Percentiles rank a stretch among this genome's conserved stretches.
Conservation (phyloP, 23 red algal species). For the Chondrus crispus region DNA sequence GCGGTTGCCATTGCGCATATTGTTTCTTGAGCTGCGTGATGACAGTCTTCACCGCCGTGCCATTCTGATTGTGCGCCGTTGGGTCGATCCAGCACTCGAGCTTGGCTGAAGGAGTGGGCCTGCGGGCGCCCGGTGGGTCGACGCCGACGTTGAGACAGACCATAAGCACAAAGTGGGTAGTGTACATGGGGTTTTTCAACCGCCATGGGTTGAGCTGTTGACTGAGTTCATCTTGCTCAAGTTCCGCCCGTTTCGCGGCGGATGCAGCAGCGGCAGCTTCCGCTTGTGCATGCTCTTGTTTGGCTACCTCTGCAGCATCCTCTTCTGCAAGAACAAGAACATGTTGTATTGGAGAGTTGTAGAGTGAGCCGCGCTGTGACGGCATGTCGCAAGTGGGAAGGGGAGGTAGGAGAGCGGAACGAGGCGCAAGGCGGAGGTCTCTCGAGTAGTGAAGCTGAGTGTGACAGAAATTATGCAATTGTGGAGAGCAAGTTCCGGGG, state of each 20-base stretch:
- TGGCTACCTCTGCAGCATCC: not conserved
- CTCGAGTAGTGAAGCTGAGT: no score
- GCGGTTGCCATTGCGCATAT: conserved; percentile 73
- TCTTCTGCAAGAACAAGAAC: not conserved
- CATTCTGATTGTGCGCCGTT: conserved; percentile 53
- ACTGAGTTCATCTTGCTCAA: not conserved
- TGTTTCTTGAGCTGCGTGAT: conserved; percentile 29
- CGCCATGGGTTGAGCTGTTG: conserved; percentile 67
- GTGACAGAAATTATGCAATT: no score
- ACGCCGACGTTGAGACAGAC: conserved; percentile 97
- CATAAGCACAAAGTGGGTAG: conserved; percentile 73
- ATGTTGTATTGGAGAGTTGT: not conserved
- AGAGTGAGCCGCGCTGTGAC: not conserved
- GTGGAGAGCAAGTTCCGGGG: no score
- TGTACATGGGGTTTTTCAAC: conserved; percentile 83
- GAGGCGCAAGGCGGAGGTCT: no score
- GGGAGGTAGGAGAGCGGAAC: no score
- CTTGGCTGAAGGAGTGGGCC: conserved; percentile 80
- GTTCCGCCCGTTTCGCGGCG: not conserved
- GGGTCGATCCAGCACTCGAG: conserved; percentile 96
- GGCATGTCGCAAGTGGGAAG: not conserved
- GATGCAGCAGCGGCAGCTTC: not conserved
- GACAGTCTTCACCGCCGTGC: conserved; percentile 50
- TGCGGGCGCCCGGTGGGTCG: conserved; percentile 85
- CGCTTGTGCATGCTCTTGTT: not conserved